These are phyloP conservation scores for Fusarium decemcellulare DNA, from an alignment of 2,329 filamentous ascomycete genomes.

Conservation along the genomic window DNA sequence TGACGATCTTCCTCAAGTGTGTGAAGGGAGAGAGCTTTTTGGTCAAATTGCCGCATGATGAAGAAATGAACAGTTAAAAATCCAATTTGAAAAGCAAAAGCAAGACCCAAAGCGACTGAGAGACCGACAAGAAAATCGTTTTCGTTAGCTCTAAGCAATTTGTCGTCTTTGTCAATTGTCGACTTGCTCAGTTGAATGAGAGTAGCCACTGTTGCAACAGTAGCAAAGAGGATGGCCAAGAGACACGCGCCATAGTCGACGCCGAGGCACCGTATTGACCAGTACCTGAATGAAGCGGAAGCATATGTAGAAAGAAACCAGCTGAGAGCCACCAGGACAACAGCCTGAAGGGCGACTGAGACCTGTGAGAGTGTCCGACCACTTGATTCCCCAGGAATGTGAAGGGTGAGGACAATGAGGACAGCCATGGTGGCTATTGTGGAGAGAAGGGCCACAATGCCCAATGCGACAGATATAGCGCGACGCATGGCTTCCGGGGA, in stretches of 20 bases:
- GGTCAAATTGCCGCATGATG: constrained; percentile 48
- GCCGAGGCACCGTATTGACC: constrained; percentile 42
- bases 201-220: constrained; percentile 60
- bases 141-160: constrained; percentile 29
- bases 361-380: constrained; percentile 44
- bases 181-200: constrained; percentile 56
- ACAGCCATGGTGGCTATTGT: constrained; percentile 40
- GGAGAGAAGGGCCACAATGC: constrained; percentile 39
- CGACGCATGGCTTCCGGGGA: constrained; percentile 36
- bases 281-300: constrained; percentile 37
- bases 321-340: constrained; percentile 43
- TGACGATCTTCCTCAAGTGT: constrained; percentile 41
- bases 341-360: constrained; percentile 48
- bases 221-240: constrained; percentile 59
- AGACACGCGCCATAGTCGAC: constrained; percentile 50
- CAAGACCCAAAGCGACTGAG: constrained; percentile 60
- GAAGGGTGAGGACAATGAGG: constrained; percentile 38
- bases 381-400: constrained; percentile 39
- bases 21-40: constrained; percentile 39
- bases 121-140: constrained; percentile 59
- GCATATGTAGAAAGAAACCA: constrained; percentile 54
- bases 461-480: constrained; percentile 35
- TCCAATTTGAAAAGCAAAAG: constrained; percentile 62
- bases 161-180: constrained; percentile 26
- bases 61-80: constrained; percentile 64